phyloP scores from a whole-genome alignment of 768 basidiomycete genomes.

The Pluteus cervinus region DNA sequence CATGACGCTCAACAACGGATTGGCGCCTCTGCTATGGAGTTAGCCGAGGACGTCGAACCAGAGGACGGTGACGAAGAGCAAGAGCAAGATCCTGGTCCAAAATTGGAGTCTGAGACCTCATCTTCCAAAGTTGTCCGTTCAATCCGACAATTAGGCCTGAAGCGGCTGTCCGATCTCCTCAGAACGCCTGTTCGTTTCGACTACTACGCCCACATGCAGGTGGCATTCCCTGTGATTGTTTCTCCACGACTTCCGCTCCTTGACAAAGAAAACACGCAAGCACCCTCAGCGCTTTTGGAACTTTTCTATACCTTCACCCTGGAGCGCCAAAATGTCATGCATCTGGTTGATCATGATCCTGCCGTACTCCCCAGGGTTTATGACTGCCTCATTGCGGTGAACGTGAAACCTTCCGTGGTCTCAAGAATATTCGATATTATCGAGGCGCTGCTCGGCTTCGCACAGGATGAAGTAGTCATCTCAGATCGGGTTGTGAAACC shows the following conservation, averaged over 20 bases:
- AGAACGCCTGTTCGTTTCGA: conserved; percentile 67
- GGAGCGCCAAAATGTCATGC: conserved; percentile 46
- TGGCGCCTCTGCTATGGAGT: conserved; percentile 15
- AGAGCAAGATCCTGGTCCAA: conserved; percentile 29
- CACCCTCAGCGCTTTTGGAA: conserved; percentile 84
- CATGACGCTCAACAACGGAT: conserved; percentile 59
- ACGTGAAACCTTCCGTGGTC: conserved; percentile 84
- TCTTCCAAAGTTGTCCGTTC: conserved; percentile 44
- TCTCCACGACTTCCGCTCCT: conserved; percentile 74
- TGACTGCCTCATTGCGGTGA: conserved; percentile 71
- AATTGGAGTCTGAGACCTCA: no score
- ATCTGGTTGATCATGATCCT: conserved; percentile 65
- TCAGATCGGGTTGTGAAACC: conserved; percentile 57
- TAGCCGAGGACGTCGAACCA: conserved; percentile 19
- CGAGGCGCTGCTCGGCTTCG: conserved; percentile 57
- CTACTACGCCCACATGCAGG: conserved; percentile 62
- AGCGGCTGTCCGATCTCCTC: conserved; percentile 87
- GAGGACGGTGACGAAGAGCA: conserved; percentile 22
- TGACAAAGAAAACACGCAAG: conserved; percentile 83
- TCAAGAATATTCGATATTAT: conserved; percentile 81
- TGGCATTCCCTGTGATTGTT: conserved; percentile 67
- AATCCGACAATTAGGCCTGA: conserved; percentile 79
- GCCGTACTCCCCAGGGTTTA: conserved; percentile 73
- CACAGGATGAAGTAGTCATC: conserved; percentile 43
- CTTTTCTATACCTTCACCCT: conserved; percentile 76